Evolutionary conservation across 2,329 filamentous ascomycete species (phyloP).

Genomic region (Colletotrichum orchidophilum): DNA sequence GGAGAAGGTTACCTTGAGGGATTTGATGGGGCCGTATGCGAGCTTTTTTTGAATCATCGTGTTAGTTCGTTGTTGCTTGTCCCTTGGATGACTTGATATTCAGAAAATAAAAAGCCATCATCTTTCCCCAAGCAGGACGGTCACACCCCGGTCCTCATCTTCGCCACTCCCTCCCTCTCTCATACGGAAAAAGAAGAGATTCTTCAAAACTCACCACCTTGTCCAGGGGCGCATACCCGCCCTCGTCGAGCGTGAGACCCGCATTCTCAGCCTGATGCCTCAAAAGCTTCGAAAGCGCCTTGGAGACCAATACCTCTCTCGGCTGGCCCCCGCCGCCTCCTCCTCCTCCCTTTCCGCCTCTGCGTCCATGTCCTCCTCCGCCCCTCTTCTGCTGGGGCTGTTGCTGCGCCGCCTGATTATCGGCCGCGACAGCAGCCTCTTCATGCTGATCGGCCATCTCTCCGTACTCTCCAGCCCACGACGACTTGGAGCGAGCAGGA

Average conservation of each 20-base stretch:
- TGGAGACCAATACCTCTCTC: conserved; percentile 61
- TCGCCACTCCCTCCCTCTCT: not conserved
- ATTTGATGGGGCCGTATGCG: conserved; percentile 67
- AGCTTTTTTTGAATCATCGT: conserved; percentile 56
- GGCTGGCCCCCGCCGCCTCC: conserved; percentile 44
- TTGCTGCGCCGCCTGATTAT: conserved; percentile 28
- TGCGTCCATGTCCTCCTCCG: conserved; percentile 35
- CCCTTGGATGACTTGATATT: too few species aligned
- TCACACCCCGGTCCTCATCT: not conserved
- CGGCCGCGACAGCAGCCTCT: conserved; percentile 22
- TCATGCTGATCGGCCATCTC: conserved; percentile 20
- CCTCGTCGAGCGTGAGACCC: conserved; percentile 65
- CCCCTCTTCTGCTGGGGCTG: conserved; percentile 22
- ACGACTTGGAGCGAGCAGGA: too few species aligned
- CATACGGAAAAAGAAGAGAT: not conserved
- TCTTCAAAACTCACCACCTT: conserved; percentile 61
- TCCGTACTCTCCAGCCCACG: not conserved
- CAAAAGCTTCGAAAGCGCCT: conserved; percentile 62
- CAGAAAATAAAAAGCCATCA: not conserved
- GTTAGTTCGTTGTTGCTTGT: too few species aligned
- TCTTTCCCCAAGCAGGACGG: not conserved
- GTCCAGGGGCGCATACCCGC: conserved; percentile 68
- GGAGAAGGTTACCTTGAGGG: conserved; percentile 76
- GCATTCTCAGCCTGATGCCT: conserved; percentile 66
- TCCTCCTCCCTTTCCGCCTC: conserved; percentile 43